Percentiles rank a stretch among this genome's conserved stretches.
Conservation (phyloP, 2,329 filamentous ascomycete genomes). For the Alternaria panax region DNA sequence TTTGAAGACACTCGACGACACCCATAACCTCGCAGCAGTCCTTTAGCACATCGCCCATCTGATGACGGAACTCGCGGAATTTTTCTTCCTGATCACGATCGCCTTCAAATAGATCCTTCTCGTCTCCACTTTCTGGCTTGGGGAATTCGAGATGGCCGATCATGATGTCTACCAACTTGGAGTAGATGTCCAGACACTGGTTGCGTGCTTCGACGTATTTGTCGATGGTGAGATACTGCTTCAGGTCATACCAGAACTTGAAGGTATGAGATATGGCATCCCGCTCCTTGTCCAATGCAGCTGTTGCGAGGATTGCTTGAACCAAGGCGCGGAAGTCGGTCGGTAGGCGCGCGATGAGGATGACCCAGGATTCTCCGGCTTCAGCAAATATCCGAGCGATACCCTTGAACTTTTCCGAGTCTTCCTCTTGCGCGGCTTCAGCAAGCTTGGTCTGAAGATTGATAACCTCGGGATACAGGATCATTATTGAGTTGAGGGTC, state of each 20-base stretch:
- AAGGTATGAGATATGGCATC: slow-evolving; percentile 96
- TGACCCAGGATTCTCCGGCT: slow-evolving; percentile 92
- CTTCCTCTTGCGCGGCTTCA: slow-evolving; percentile 78
- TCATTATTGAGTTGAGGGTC: slow-evolving; percentile 79
- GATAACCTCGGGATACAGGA: slow-evolving; percentile 82
- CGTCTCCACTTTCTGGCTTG: slow-evolving; percentile 73
- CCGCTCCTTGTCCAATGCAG: slow-evolving; percentile 82
- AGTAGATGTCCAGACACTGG: slow-evolving; percentile 81
- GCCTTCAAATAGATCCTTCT: slow-evolving; percentile 89
- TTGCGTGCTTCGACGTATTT: slow-evolving; percentile 84
- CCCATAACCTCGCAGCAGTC: slow-evolving; percentile 97
- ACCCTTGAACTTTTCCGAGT: slow-evolving; percentile 84
- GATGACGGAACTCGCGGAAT: slow-evolving; percentile 94
- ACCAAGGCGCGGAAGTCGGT: slow-evolving; percentile 83
- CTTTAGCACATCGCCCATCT: slow-evolving; percentile 97
- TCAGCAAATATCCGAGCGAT: slow-evolving; percentile 91
- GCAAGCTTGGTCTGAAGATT: slow-evolving; percentile 78
- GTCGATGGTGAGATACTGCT: slow-evolving; percentile 92
- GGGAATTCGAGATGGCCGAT: slow-evolving; percentile 91
- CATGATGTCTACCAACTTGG: slow-evolving; percentile 90
- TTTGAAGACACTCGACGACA: slow-evolving; percentile 86
- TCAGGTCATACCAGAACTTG: slow-evolving; percentile 97
- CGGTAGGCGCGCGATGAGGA: slow-evolving; percentile 86
- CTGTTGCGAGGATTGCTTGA: slow-evolving; percentile 91
- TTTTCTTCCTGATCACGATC: slow-evolving; percentile 96